Conservation (phyloP, 2,329 filamentous ascomycete genomes). For the Penicillium sp. region DNA sequence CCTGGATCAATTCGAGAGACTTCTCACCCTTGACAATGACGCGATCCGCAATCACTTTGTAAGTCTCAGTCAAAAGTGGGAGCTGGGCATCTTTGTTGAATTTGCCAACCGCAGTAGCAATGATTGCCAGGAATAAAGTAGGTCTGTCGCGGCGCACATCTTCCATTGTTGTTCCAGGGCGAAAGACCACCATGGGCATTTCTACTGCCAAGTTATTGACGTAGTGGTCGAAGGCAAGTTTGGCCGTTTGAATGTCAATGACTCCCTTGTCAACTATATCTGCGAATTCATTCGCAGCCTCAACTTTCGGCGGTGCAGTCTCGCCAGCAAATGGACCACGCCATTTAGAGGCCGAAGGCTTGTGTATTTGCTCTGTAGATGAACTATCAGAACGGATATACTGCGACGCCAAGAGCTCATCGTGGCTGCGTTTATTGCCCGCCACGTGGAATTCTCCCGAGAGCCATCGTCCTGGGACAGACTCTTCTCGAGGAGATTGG, state of each 20-base stretch:
- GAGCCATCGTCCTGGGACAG: conserved; percentile 35
- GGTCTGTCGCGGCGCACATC: conserved; percentile 59
- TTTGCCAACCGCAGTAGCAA: conserved; percentile 54
- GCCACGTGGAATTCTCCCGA: conserved; percentile 12
- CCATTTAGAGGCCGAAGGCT: conserved; percentile 19
- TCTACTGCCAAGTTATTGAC: conserved; percentile 53
- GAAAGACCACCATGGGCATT: conserved; percentile 59
- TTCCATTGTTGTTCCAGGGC: conserved; percentile 52
- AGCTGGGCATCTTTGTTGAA: conserved; percentile 58
- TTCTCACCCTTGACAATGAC: conserved; percentile 75
- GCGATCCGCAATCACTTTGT: conserved; percentile 70
- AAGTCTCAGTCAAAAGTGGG: conserved; percentile 65
- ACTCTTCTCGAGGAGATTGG: conserved; percentile 38
- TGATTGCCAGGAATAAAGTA: conserved; percentile 57
- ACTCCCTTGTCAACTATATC: conserved; percentile 52
- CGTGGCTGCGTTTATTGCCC: conserved; percentile 33
- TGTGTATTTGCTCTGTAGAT: conserved; percentile 20
- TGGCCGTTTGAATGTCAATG: conserved; percentile 52
- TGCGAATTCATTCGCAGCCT: conserved; percentile 32
- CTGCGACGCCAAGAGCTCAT: conserved; percentile 26
- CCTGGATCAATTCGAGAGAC: conserved; percentile 77
- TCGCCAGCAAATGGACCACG: conserved; percentile 20
- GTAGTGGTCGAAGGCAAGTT: conserved; percentile 58
- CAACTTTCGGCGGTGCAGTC: conserved; percentile 13
- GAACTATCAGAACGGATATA: conserved; percentile 23